These are phyloP conservation scores for Potentilla sterilis DNA, from an alignment of 306 rosid genomes.

Conservation along the genomic window DNA sequence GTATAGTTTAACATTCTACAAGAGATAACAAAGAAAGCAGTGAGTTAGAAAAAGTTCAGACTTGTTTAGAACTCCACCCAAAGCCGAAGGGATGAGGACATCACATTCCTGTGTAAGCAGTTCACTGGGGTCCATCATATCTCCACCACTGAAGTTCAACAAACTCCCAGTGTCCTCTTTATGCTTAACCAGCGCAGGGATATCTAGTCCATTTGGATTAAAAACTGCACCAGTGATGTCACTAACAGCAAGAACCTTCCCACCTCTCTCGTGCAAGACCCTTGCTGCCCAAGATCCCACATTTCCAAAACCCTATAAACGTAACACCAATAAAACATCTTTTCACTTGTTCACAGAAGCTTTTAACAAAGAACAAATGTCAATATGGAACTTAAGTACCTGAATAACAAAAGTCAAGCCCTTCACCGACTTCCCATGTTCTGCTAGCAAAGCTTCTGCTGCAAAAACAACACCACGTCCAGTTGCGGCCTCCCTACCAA, in stretches of 20 bases:
- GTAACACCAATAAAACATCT: neutral
- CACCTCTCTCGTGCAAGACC: constrained; percentile 49
- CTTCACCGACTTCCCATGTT: constrained; percentile 49
- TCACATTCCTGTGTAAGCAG: constrained; percentile 54
- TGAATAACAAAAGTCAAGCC: constrained; percentile 53
- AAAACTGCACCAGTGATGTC: constrained; percentile 53
- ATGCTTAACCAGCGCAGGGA: constrained; percentile 38
- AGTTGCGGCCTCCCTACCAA: constrained; percentile 70
- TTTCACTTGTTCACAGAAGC: neutral
- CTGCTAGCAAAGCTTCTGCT: constrained; percentile 61
- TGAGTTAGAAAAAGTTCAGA: constrained; percentile 13
- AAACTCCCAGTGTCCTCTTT: constrained; percentile 42
- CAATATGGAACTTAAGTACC: constrained; percentile 29
- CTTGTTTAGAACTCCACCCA: constrained; percentile 68
- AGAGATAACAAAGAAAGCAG: neutral
- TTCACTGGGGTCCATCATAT: constrained; percentile 40
- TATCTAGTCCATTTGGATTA: constrained; percentile 48
- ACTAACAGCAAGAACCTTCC: constrained; percentile 55
- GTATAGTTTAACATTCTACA: neutral
- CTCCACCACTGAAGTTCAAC: constrained; percentile 41
- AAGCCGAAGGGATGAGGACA: constrained; percentile 57
- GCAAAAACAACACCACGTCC: constrained; percentile 61
- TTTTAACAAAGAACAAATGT: neutral
- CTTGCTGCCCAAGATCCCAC: constrained; percentile 69
- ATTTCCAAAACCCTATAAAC: constrained; percentile 80